A percentile compares a stretch with the other conserved stretches of the same genome.
These are phyloP conservation scores for Paramecium tetraurelia DNA, from an alignment of 73 alveolate species.

Conservation along the genomic window DNA sequence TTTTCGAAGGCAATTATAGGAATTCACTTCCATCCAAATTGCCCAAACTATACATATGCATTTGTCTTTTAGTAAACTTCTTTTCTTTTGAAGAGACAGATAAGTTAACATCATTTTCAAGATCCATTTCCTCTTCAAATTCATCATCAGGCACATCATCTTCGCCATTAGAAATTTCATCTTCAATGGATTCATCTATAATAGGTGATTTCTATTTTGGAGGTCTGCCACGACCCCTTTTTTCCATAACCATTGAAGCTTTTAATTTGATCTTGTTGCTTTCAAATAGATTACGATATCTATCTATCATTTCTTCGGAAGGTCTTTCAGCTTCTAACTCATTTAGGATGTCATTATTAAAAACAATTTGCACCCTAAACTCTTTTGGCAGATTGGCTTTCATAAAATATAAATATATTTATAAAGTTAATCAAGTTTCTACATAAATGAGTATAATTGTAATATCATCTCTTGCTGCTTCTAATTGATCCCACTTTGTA, in stretches of 20 bases:
- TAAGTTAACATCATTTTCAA: not conserved
- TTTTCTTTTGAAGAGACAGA: slow-evolving; percentile 17
- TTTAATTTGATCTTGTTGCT: not conserved
- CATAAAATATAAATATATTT: not conserved
- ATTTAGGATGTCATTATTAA: slow-evolving; percentile 13
- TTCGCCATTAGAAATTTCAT: not conserved
- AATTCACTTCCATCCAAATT: not conserved
- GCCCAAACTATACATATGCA: slow-evolving; percentile 10
- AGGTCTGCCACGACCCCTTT: slow-evolving; percentile 41
- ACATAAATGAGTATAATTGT: not conserved
- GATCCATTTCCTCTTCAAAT: not conserved
- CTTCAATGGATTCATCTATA: not conserved
- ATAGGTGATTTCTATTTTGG: not conserved
- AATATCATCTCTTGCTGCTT: not conserved
- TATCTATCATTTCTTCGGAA: not conserved
- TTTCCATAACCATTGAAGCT: slow-evolving; percentile 40
- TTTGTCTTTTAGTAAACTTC: slow-evolving; percentile 11
- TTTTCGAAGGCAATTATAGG: not conserved
- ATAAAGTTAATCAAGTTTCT: not conserved
- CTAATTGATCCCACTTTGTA: not conserved
- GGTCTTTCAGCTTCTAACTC: slow-evolving; percentile 46
- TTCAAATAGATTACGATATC: not conserved
- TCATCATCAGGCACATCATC: slow-evolving; percentile 51
- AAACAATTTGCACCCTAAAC: not conserved
- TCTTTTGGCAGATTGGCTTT: not conserved